Evolutionary conservation across 2,329 filamentous ascomycete genomes (phyloP), one percentile per base, ranked within the genome.

Genomic region (Tolypocladium guangdongense): DNA sequence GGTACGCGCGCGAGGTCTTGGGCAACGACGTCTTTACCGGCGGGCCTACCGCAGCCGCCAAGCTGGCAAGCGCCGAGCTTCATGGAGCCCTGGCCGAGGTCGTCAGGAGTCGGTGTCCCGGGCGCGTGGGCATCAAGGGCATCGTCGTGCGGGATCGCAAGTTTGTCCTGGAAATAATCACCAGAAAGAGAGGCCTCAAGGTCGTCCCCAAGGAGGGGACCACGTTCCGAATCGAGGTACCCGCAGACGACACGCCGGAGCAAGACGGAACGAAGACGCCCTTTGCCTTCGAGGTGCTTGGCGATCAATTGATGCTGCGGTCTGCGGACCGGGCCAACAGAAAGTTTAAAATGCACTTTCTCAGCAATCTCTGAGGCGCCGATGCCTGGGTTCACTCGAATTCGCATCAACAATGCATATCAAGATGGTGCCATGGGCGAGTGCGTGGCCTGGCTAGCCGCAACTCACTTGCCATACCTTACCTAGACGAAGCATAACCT

Each of bases 131-230:
- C 0, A 71, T 92, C 52, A 81, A 77, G 62, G 93, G 93, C 18
- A 92, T 97, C 61, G 87, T 97, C 56, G 83, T 96, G 41, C 84
- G 88, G 66, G 93, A 99, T 72, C 86, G 87, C 51, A 90, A 87
- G 66, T 92, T 87, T 63, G 85, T 87, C 1, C 88, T 97, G 69
- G 88, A 95, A 67, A 72, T 99, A 56, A 78, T 97, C 39, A 96
- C 89, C 3, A 75, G 69, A 63, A 78, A 76, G 60, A 78, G 91
- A 69, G 74, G 78, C 59, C 63, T 93, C 45, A 95, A 93, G 73
- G 75, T 82, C 41, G 77, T 97, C 54, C 92, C 93, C 4, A 99
- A 99, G 66, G 90, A 95, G 66, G 86, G 90, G 39, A 92, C 90
- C 0, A 77, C 92, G 20, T 97, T 99, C 63, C 80, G 83, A 22